Evolutionary conservation across 1,139 yeast species (phyloP), one percentile per base, ranked within the genome.

Genomic region (Wickerhamomyces sp.): DNA sequence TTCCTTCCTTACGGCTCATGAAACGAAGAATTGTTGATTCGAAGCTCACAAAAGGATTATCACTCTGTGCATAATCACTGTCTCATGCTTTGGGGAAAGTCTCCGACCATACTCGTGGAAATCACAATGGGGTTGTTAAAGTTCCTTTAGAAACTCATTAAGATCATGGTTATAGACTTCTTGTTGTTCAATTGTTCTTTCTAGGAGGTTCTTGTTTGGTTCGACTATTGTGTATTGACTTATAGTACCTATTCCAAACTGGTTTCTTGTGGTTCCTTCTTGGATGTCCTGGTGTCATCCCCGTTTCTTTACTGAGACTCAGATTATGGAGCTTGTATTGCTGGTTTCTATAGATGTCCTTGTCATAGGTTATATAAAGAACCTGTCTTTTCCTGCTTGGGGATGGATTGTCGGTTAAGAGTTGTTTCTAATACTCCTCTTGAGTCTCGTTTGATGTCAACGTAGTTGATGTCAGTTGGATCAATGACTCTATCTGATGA

Each of bases 51-150:
- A 57, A 80, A 75, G 73, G 80, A 68, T 61, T 47, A 52, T 49
- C 49, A 41, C 30, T 30, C 34, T 37, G 40, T 41, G 34, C 41
- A 35, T 29, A 33, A 29, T 53, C 50, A 58, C 48, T 64, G 56
- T 27, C 42, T 46, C 52, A 64, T 64, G 89, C 90, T 84, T 84
- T 79, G 93, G 94, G 94, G 93, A 85, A 85, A 85, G 94, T 85
- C 94, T 84, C 93, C 94, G 84, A 90, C 88, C 90, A 66, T 57
- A 37, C 33, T 54, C 64, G 68, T 69, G 72, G 72, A 69, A 68
- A 69, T 62, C 72, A 69, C 56, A 64, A 56, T 63, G 71, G 66
- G 70, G 62, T 59, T 40, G 39, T 42, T 51, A 43, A 59, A 52
- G 60, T 61, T 64, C 63, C 23, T 18, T 43, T 45, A 34, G 50